Evolutionary conservation across 257 asterid species (phyloP), one percentile per base, ranked within the genome.

Genomic region (Misopates orontium): DNA sequence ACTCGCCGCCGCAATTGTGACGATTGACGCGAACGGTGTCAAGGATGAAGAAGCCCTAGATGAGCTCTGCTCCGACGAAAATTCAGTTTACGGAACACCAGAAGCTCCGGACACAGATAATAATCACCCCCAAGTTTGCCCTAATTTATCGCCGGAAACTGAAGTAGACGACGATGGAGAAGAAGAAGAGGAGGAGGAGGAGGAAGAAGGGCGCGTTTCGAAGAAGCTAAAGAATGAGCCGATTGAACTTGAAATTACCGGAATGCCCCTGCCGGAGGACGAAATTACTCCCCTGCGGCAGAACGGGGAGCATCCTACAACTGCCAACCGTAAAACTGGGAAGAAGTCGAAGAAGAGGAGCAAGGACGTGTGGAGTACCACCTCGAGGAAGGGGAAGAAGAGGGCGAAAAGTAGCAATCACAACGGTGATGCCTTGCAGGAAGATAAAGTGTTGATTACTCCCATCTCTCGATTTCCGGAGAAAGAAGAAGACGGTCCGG

Each of bases 381-480:
- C 90, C 25, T 79, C 96, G 0, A 70, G 99, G 51, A 83, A 80
- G 69, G 50, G 74, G 15, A 88, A 88, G 78, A 90, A 94, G 59
- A 94, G 90, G 84, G 75, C 79, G 7, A 88, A 90, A 60, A 83
- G 10, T 10, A 36, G 10, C 42, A 36, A 36, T 36, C 42, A 73
- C 20, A 71, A 53, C 24, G 76, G 66, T 51, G 77, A 49, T 16
- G 70, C 77, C 2, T 70, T 73, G 19, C 28, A 70, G 10, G 95
- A 82, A 52, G 96, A 85, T 21, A 86, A 79, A 74, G 96, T 88
- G 56, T 64, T 83, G 70, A 84, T 94, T 17, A 73, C 89, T 1
- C 99, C 99, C 1, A 75, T 87, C 25, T 83, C 86, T 1, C 86
- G 88, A 66, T 88, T 88, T 36, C 97, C 97, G 0, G 97, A 94